phyloP scores from a whole-genome alignment of 805 yeast species.

The Wickerhamiella vanderwaltii region DNA sequence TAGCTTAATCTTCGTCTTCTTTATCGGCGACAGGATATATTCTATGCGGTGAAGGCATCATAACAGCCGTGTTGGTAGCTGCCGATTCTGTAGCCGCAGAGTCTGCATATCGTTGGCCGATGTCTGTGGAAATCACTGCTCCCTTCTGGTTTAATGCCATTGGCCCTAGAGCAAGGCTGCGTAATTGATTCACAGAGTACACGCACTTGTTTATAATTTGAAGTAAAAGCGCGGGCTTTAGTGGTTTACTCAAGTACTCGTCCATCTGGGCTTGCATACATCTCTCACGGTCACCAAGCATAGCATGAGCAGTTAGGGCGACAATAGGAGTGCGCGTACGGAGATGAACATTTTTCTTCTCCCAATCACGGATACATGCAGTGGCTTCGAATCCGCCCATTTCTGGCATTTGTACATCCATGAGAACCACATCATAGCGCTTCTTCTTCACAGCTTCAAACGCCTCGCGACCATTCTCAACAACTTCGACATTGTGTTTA shows the following conservation, averaged over 20 bases:
- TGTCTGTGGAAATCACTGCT: slow-evolving; percentile 17
- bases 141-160: slow-evolving; percentile 15
- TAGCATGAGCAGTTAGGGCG: slow-evolving; percentile 86
- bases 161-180: slow-evolving; percentile 30
- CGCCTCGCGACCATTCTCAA: slow-evolving; percentile 77
- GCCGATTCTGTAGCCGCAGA: slow-evolving; percentile 23
- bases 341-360: slow-evolving; percentile 60
- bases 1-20: not conserved
- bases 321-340: slow-evolving; percentile 75
- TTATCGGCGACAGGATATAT: slow-evolving; percentile 2
- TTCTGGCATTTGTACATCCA: slow-evolving; percentile 94
- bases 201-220: slow-evolving; percentile 80
- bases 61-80: slow-evolving; percentile 13
- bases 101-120: slow-evolving; percentile 22
- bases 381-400: slow-evolving; percentile 95
- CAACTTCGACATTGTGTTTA: slow-evolving; percentile 74
- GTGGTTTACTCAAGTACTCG: slow-evolving; percentile 77
- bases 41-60: slow-evolving; percentile 8
- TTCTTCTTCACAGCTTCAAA: slow-evolving; percentile 57
- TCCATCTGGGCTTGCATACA: slow-evolving; percentile 87
- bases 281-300: slow-evolving; percentile 83
- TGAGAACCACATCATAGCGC: slow-evolving; percentile 66
- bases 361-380: slow-evolving; percentile 78
- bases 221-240: slow-evolving; percentile 68
- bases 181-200: slow-evolving; percentile 34